These are phyloP conservation scores for Petrea volubilis DNA, from an alignment of 257 asterid genomes.

Conservation along the genomic window DNA sequence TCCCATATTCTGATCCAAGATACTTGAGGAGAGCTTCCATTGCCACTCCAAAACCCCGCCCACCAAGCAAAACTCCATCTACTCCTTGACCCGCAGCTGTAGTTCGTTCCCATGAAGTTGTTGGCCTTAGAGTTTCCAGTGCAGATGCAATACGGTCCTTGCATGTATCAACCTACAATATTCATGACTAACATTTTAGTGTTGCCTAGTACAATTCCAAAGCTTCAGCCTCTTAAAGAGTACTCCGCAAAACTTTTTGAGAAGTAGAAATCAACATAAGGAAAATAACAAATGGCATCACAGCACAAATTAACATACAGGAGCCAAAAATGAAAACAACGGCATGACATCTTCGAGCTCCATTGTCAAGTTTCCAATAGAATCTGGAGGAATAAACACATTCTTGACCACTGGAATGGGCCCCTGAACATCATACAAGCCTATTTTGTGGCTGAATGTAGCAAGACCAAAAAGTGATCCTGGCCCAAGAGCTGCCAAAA, in stretches of 20 bases:
- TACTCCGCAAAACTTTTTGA: background rate
- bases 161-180: slow-evolving; percentile 82
- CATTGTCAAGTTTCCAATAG: slow-evolving; percentile 61
- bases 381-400: slow-evolving; percentile 84
- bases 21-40: slow-evolving; percentile 92
- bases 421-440: slow-evolving; percentile 96
- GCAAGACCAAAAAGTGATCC: slow-evolving; percentile 99
- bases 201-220: slow-evolving; percentile 12
- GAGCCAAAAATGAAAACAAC: slow-evolving; percentile 89
- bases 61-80: slow-evolving; percentile 92
- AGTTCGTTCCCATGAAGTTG: slow-evolving; percentile 92
- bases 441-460: slow-evolving; percentile 95
- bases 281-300: slow-evolving; percentile 19
- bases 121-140: slow-evolving; percentile 87
- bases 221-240: slow-evolving; percentile 18
- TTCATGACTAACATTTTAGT: slow-evolving; percentile 20
- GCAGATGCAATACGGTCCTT: slow-evolving; percentile 88
- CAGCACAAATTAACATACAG: slow-evolving; percentile 50
- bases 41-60: slow-evolving; percentile 95
- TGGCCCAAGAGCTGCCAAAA: slow-evolving; percentile 80
- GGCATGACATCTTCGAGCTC: slow-evolving; percentile 99
- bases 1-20: slow-evolving; percentile 96
- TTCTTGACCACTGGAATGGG: slow-evolving; percentile 97
- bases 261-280: slow-evolving; percentile 6
- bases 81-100: slow-evolving; percentile 89